Evolutionary conservation across 2,329 filamentous ascomycete species (phyloP).

Genomic region (Fusarium sp.): DNA sequence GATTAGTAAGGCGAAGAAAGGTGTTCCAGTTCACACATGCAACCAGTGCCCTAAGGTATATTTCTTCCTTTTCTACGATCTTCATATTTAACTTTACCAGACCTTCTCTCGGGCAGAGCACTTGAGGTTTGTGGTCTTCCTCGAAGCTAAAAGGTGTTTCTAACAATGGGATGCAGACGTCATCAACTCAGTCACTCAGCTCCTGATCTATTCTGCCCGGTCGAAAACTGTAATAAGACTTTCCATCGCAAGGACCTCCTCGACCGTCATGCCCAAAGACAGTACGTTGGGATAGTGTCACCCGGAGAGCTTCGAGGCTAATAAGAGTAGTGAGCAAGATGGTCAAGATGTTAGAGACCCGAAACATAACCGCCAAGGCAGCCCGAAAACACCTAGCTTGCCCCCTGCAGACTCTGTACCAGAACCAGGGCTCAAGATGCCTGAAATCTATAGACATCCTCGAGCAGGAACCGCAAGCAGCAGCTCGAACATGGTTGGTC

Average conservation of each 20-base stretch:
- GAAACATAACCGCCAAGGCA: constrained; percentile 14
- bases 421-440: constrained; percentile 33
- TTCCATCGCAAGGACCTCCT: constrained; percentile 69
- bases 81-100: constrained; percentile 46
- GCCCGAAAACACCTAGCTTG: constrained; percentile 28
- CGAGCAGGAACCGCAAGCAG: constrained; percentile 14
- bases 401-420: constrained; percentile 19
- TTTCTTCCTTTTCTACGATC: neutral
- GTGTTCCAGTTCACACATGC: constrained; percentile 65
- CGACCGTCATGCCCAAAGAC: constrained; percentile 60
- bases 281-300: constrained; percentile 43
- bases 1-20: constrained; percentile 67
- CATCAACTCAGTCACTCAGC: constrained; percentile 69
- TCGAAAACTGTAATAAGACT: constrained; percentile 63
- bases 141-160: constrained; percentile 8
- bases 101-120: constrained; percentile 71
- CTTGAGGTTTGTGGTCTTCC: constrained; percentile 57
- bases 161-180: constrained; percentile 54
- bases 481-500: constrained; percentile 16
- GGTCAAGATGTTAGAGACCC: neutral
- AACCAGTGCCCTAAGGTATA: constrained; percentile 62
- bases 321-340: constrained; percentile 37
- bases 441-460: constrained; percentile 17
- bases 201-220: constrained; percentile 60
- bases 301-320: constrained; percentile 7